A percentile compares a stretch with the other conserved stretches of the same genome.
These are phyloP conservation scores for Saccharomyces hybrid DNA, from an alignment of 1,139 yeast genomes.

Conservation along the genomic window DNA sequence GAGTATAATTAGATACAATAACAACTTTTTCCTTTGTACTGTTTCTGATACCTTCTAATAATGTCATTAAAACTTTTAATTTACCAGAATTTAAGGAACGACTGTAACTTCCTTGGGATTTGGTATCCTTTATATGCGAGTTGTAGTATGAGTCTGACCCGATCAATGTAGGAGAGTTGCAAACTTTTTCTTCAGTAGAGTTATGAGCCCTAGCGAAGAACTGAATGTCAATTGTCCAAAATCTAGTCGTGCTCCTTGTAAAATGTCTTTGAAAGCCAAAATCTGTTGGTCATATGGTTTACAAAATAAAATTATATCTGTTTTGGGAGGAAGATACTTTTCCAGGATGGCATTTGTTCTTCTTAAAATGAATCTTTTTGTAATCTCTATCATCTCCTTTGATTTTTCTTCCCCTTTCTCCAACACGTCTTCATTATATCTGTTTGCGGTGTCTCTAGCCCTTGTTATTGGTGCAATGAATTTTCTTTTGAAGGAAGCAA, in stretches of 20 bases:
- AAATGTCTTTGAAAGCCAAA: slow-evolving; percentile 45
- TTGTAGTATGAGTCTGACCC: slow-evolving; percentile 34
- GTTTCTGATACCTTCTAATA: slow-evolving; percentile 42
- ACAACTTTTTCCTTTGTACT: slow-evolving; percentile 55
- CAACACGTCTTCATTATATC: slow-evolving; percentile 40
- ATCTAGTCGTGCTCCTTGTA: slow-evolving; percentile 34
- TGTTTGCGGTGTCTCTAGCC: slow-evolving; percentile 67
- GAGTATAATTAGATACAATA: slow-evolving; percentile 80
- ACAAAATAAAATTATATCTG: slow-evolving; percentile 73
- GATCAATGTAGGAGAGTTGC: slow-evolving; percentile 71
- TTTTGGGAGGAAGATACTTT: slow-evolving; percentile 63
- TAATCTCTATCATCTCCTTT: slow-evolving; percentile 50
- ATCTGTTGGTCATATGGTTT: slow-evolving; percentile 63
- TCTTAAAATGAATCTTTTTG: slow-evolving; percentile 64
- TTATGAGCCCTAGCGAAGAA: slow-evolving; percentile 60
- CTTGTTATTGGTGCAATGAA: slow-evolving; percentile 65
- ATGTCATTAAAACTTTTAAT: slow-evolving; percentile 44
- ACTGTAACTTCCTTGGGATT: slow-evolving; percentile 15
- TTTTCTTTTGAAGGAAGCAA: slow-evolving; percentile 53
- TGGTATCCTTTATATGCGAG: slow-evolving; percentile 9
- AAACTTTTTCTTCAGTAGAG: slow-evolving; percentile 68
- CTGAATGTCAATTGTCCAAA: slow-evolving; percentile 33
- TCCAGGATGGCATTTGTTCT: slow-evolving; percentile 64
- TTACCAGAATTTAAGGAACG: slow-evolving; percentile 44
- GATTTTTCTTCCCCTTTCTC: slow-evolving; percentile 57